Conservation (phyloP, 2,329 filamentous ascomycete genomes). For the Microdochium trichocladiopsis region DNA sequence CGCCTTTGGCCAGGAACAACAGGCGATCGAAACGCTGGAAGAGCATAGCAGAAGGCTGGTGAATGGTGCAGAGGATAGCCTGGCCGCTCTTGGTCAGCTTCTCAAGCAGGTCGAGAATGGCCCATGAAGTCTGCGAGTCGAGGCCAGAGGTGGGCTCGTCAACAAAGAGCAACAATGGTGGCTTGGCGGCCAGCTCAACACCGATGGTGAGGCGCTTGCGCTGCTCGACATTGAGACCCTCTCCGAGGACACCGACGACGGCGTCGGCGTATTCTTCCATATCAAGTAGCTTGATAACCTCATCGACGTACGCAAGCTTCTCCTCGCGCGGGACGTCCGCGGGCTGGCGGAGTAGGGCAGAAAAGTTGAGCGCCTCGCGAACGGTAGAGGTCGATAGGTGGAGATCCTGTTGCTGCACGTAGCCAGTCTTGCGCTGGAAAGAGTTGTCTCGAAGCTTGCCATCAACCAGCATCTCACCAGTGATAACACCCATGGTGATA, state of each 20-base stretch:
- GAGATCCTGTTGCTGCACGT: constrained; percentile 88
- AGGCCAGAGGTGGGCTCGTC: constrained; percentile 94
- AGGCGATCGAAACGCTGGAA: constrained; percentile 87
- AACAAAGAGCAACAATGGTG: constrained; percentile 80
- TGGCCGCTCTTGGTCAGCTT: constrained; percentile 85
- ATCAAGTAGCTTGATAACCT: constrained; percentile 84
- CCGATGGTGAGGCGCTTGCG: constrained; percentile 81
- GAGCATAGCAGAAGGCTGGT: constrained; percentile 92
- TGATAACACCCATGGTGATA: constrained; percentile 82
- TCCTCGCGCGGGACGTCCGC: constrained; percentile 63
- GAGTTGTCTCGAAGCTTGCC: constrained; percentile 64
- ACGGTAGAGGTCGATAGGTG: constrained; percentile 81
- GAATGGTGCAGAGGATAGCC: constrained; percentile 93
- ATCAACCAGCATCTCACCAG: constrained; percentile 69
- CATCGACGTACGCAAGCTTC: constrained; percentile 81
- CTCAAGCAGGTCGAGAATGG: constrained; percentile 79
- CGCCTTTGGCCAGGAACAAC: constrained; percentile 69
- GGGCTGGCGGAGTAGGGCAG: constrained; percentile 78
- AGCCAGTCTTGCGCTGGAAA: constrained; percentile 89
- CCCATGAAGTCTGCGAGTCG: constrained; percentile 89
- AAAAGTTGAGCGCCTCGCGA: constrained; percentile 81
- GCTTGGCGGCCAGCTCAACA: constrained; percentile 92
- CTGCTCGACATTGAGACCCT: constrained; percentile 70
- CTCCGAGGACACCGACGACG: constrained; percentile 81
- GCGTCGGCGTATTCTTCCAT: constrained; percentile 90